Conservation (phyloP, 2,329 filamentous ascomycete species). For the Endoconidiophora polonica region DNA sequence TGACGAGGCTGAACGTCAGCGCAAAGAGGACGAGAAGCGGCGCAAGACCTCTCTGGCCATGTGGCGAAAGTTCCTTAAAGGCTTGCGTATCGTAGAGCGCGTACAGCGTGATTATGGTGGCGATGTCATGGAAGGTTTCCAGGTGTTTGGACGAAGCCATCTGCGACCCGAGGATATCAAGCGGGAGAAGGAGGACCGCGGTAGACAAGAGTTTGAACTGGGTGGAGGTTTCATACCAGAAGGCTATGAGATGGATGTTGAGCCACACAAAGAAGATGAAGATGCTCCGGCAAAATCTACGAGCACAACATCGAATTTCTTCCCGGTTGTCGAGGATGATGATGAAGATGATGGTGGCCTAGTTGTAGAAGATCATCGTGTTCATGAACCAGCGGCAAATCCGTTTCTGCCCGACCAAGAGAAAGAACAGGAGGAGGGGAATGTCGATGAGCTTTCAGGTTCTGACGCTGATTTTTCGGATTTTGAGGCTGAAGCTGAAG, state of each 20-base stretch:
- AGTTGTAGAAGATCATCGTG: conserved; percentile 3
- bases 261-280: conserved; percentile 19
- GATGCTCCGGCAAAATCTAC: neutral
- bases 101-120: conserved; percentile 62
- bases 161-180: conserved; percentile 8
- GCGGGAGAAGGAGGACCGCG: conserved; percentile 15
- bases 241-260: conserved; percentile 33
- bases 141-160: conserved; percentile 10
- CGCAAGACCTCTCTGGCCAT: conserved; percentile 54
- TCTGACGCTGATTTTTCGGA: neutral
- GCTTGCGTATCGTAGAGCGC: conserved; percentile 63
- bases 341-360: conserved; percentile 20
- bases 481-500: neutral
- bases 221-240: conserved; percentile 46
- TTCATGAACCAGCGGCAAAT: neutral
- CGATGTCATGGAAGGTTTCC: conserved; percentile 31
- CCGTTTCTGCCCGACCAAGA: neutral
- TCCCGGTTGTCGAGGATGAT: conserved; percentile 29
- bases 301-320: conserved; percentile 26
- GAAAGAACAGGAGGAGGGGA: neutral
- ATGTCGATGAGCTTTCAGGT: neutral
- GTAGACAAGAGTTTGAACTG: conserved; percentile 36
- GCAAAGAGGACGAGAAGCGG: conserved; percentile 72
- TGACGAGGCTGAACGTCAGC: conserved; percentile 56
- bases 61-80: conserved; percentile 81